Conservation (phyloP, 306 rosid species). For the Acmispon strigosus region DNA sequence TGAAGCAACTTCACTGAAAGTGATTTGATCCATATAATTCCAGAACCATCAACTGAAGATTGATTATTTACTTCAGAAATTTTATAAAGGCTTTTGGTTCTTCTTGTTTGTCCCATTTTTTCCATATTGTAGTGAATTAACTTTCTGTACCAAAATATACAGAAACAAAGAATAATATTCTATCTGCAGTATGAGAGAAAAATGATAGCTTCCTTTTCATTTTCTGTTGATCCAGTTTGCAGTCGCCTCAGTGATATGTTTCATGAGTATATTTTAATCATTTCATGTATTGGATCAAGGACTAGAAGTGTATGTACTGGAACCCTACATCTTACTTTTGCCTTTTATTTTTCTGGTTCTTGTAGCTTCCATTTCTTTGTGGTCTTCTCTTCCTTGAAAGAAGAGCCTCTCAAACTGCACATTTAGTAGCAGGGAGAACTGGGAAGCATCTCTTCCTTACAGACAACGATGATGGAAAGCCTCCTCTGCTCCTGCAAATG, state of each 20-base stretch:
- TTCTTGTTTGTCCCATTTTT: too few species aligned
- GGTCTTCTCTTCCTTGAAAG: slow-evolving; percentile 94
- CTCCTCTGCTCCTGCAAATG: slow-evolving; percentile 88
- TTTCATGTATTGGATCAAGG: too few species aligned
- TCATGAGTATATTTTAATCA: not conserved
- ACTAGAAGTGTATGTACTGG: not conserved
- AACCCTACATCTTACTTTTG: not conserved
- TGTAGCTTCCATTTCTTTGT: slow-evolving; percentile 80
- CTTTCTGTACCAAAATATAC: too few species aligned
- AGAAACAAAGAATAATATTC: too few species aligned
- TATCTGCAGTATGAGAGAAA: not conserved
- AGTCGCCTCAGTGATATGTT: not conserved
- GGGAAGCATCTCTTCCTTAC: slow-evolving; percentile 95
- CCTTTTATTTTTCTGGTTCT: slow-evolving; percentile 9
- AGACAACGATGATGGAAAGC: slow-evolving; percentile 63
- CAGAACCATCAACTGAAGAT: too few species aligned
- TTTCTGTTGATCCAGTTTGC: not conserved
- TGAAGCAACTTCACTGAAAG: too few species aligned
- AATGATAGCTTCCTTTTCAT: not conserved
- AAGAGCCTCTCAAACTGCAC: slow-evolving; percentile 88
- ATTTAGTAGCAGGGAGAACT: slow-evolving; percentile 83
- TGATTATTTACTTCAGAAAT: too few species aligned
- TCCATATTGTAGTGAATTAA: too few species aligned
- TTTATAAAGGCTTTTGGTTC: too few species aligned
- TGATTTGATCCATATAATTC: too few species aligned